A percentile compares a stretch with the other conserved stretches of the same genome.
phyloP scores from a whole-genome alignment of 306 rosid species.

The Trichosanthes truncata region DNA sequence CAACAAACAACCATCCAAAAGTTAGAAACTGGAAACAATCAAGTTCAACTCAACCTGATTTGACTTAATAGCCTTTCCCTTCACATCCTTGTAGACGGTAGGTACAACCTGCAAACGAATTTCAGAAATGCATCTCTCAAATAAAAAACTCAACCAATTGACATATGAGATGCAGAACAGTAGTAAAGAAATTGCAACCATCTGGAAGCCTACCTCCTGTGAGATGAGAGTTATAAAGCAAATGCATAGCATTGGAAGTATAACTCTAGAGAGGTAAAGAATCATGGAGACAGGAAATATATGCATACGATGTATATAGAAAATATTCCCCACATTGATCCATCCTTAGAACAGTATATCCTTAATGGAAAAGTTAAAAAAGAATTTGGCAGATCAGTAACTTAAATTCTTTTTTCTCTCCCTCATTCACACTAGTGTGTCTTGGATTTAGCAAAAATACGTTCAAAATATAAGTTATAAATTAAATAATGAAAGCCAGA shows the following conservation, averaged over 20 bases:
- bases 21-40: neutral
- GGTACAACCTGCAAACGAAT: slow-evolving; percentile 68
- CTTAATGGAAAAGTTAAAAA: neutral
- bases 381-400: neutral
- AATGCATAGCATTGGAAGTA: neutral
- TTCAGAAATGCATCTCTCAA: neutral
- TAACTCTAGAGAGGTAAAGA: neutral
- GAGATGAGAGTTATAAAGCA: neutral
- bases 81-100: slow-evolving; percentile 71
- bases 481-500: neutral
- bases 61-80: slow-evolving; percentile 75
- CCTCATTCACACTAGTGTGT: neutral
- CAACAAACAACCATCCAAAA: neutral
- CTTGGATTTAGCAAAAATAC: neutral
- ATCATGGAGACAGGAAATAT: neutral
- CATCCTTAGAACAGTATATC: neutral
- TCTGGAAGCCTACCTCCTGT: neutral
- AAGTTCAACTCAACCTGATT: slow-evolving; percentile 54
- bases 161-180: neutral
- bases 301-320: neutral
- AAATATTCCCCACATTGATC: neutral
- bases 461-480: neutral
- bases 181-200: neutral
- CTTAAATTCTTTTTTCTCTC: neutral
- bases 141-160: neutral